phyloP scores from a whole-genome alignment of 2,329 filamentous ascomycete genomes.

The Talaromyces sp. region DNA sequence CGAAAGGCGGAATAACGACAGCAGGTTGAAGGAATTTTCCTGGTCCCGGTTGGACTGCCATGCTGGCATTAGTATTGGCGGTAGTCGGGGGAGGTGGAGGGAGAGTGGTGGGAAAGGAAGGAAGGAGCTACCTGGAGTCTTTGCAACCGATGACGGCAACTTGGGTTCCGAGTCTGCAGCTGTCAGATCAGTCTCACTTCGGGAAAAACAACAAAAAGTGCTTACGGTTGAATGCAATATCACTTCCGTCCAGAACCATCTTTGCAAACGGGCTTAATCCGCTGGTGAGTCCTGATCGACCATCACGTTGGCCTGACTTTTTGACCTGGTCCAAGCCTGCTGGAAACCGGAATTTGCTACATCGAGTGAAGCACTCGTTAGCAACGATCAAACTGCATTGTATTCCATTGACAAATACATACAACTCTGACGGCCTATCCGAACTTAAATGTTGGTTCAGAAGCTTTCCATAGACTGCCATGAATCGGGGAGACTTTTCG shows the following conservation, averaged over 20 bases:
- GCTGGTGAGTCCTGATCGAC: conserved; percentile 26
- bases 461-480: conserved; percentile 67
- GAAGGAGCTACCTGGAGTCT: conserved; percentile 23
- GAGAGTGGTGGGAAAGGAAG: conserved; percentile 10
- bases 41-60: conserved; percentile 12
- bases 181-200: neutral
- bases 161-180: conserved; percentile 33
- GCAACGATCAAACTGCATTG: neutral
- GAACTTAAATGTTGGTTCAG: conserved; percentile 71
- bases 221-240: conserved; percentile 48
- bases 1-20: conserved; percentile 51
- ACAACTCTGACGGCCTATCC: conserved; percentile 56
- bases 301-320: conserved; percentile 23
- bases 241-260: conserved; percentile 52
- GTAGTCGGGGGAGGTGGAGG: neutral
- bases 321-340: conserved; percentile 26
- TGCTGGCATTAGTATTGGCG: conserved; percentile 24
- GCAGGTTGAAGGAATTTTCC: conserved; percentile 37
- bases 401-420: conserved; percentile 22
- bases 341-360: conserved; percentile 47
- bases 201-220: neutral
- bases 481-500: conserved; percentile 60
- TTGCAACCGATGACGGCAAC: conserved; percentile 17
- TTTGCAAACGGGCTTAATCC: conserved; percentile 54
- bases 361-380: neutral